Conservation (phyloP, 805 yeast genomes). For the Starmerella cellae region DNA sequence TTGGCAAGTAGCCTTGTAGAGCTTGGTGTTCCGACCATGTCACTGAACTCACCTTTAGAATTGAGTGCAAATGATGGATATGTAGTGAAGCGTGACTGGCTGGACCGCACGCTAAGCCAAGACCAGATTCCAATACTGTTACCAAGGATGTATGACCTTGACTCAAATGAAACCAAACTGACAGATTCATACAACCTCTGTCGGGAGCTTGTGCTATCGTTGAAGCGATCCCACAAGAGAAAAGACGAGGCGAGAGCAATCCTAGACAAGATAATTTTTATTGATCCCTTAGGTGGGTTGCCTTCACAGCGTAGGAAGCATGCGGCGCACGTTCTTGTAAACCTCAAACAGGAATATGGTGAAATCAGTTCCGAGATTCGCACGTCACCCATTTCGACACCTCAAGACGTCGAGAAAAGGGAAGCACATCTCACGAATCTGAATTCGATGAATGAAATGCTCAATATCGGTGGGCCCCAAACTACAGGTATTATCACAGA, state of each 20-base stretch:
- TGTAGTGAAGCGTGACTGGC: constrained; percentile 27
- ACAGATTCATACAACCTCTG: constrained; percentile 33
- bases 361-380: constrained; percentile 50
- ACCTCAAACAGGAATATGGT: constrained; percentile 66
- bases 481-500: constrained; percentile 84
- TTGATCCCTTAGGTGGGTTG: constrained; percentile 80
- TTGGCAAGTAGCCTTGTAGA: constrained; percentile 4
- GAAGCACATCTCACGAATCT: constrained; percentile 49
- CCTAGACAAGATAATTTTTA: constrained; percentile 67
- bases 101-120: constrained; percentile 33
- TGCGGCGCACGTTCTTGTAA: constrained; percentile 70
- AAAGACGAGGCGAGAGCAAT: neutral
- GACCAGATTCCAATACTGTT: constrained; percentile 39
- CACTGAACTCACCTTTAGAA: constrained; percentile 32
- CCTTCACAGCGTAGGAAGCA: constrained; percentile 74
- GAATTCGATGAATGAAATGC: constrained; percentile 45
- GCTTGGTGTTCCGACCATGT: constrained; percentile 17
- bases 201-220: constrained; percentile 31
- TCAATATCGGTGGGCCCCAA: constrained; percentile 38
- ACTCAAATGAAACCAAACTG: constrained; percentile 31
- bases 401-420: constrained; percentile 29
- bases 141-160: constrained; percentile 56
- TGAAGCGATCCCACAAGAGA: neutral
- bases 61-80: constrained; percentile 20
- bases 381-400: constrained; percentile 9